Base-by-base conservation (phyloP, 2,329 filamentous ascomycete genomes). In the Pseudohalonectria lignicola region DNA sequence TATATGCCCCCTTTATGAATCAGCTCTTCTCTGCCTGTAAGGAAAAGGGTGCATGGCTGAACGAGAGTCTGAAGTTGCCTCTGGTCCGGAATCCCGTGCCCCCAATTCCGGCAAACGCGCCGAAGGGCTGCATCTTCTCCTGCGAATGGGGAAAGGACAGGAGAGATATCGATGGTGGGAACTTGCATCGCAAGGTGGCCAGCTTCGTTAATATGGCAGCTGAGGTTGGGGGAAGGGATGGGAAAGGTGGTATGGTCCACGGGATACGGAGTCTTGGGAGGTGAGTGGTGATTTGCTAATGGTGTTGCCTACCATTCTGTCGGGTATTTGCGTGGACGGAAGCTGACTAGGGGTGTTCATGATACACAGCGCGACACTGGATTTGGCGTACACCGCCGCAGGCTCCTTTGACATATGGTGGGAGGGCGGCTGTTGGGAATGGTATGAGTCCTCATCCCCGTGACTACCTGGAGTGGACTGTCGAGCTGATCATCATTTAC, bases 141-240 rank as follows among this genome's bases (percentile, higher is more conserved):
- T 86, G 81, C 49, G 82, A 87, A 52, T 87, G 82, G 82, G 83
- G 83, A 1, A 87, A 87, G 55, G 82, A 87, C 49, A 66, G 83
- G 15, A 65, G 75, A 40, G 82, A 86, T 53, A 57, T 53, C 0
- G 67, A 69, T 0, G 78, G 76, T 26, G 78, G 82, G 0, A 87
- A 86, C 55, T 56, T 87, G 62, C 62, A 74, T 39, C 66, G 79
- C 29, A 87, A 87, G 57, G 67, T 86, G 2, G 76, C 84, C 47
- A 86, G 76, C 42, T 87, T 87, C 51, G 51, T 84, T 4, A 86
- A 81, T 42, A 79, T 87, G 73, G 82, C 82, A 1, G 67, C 74
- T 0, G 82, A 87, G 54, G 51, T 74, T 8, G 71, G 70, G 0
- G 74, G 75, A 0, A 59, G 79, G 4, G 66, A 62, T 13, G 82